Base-by-base conservation (phyloP, 176 grass and related monocot genomes). In the Phragmites australis region DNA sequence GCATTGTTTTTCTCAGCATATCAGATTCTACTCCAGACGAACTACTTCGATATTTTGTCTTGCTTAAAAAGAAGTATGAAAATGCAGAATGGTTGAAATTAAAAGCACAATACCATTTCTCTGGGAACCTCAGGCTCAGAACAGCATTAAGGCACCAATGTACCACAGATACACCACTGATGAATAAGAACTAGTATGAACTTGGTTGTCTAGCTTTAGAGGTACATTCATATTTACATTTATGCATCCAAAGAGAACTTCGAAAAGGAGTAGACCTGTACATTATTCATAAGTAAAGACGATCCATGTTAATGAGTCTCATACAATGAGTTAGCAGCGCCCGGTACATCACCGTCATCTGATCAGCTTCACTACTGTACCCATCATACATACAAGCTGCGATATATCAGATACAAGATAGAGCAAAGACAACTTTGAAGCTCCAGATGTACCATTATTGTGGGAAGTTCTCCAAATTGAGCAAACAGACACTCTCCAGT, bases 401-500 rank as follows among this genome's bases (percentile, higher is more conserved):
- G 27, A 45, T 15, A 21, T 13, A 83, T 25, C 14, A 40, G 15
- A 72, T 40, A 63, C 27, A 58, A 58, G 22, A 42, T 6, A 30
- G 40, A 69, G 23, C 22, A 29, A 68, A 76, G 19, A 25, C 27
- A 65, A 66, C 21, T 66, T 40, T 17, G 53, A 26, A 32, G 9
- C 16, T 55, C 40, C 21, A 74, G 34, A 26, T 3, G 19, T 15
- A 65, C 17, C 44, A 84, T 5, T 23, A 10, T 23, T 53, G 12
- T 18, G 62, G 29, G 39, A 72, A 60, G 18, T 19, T 51, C 37
- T 72, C 54, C 23, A 86, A 23, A 44, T 51, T 83, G 37, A 74
- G 43, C 57, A 70, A 29, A 29, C 8, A 60, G 54, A 49, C 41
- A 71, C 11, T 15, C 19, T 32, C 6, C 40, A 5, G 13, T 70